A percentile compares a stretch with the other conserved stretches of the same genome.
These are phyloP conservation scores for Alternaria novae-zelandiae DNA, from an alignment of 2,329 filamentous ascomycete species.

Conservation along the genomic window DNA sequence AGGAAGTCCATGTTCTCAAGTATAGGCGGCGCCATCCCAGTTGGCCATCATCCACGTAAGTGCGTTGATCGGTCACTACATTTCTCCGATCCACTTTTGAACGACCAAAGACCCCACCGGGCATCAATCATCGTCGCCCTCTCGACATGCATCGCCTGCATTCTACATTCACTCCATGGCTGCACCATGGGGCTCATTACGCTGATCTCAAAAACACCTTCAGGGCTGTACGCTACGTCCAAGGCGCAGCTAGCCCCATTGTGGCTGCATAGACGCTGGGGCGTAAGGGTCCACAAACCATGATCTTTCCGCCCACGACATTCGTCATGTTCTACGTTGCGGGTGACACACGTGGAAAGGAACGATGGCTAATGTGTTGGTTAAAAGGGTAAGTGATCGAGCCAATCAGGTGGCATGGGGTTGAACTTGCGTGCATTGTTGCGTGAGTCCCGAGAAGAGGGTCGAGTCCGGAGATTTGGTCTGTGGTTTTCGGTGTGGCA, in stretches of 20 bases:
- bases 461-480: not conserved
- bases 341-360: not conserved
- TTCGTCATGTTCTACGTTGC: not conserved
- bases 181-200: not conserved
- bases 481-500: not conserved
- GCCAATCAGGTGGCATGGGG: not conserved
- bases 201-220: not conserved
- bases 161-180: not conserved
- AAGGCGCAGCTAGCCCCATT: not conserved
- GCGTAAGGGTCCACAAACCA: not conserved
- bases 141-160: not conserved
- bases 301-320: not conserved
- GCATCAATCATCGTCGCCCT: not conserved
- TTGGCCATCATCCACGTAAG: not conserved
- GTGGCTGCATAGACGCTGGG: not conserved
- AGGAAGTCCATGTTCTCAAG: not conserved
- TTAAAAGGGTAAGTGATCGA: not conserved
- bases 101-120: not conserved
- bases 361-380: not conserved
- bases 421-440: not conserved
- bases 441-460: not conserved
- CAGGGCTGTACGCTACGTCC: not conserved
- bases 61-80: not conserved
- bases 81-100: not conserved
- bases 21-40: not conserved